Evolutionary conservation across 108 stramenopile species (phyloP).

Genomic region (Fistulifera pelliculosa): DNA sequence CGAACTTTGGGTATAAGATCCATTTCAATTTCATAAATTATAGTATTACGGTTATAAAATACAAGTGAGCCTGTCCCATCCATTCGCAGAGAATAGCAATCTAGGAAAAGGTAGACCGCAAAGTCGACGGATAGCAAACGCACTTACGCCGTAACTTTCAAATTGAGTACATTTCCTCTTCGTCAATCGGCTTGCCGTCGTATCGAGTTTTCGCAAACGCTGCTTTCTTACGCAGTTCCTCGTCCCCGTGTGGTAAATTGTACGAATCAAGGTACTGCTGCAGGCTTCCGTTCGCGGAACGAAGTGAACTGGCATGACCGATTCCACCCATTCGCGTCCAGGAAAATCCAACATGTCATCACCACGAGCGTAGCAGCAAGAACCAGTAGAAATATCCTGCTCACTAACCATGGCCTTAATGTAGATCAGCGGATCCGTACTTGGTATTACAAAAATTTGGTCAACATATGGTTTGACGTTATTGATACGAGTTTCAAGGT

Average conservation of each 20-base stretch:
- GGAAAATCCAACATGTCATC: slow-evolving; percentile 59
- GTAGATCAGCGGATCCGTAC: slow-evolving; percentile 41
- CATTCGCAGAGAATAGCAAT: too few species aligned
- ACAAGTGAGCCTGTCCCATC: too few species aligned
- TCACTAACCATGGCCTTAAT: slow-evolving; percentile 37
- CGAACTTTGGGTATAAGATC: slow-evolving; percentile 4
- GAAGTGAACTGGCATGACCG: slow-evolving; percentile 55
- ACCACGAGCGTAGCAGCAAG: slow-evolving; percentile 53
- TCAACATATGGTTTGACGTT: slow-evolving; percentile 51
- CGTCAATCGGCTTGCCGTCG: slow-evolving; percentile 55
- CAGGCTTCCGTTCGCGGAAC: slow-evolving; percentile 51
- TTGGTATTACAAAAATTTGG: slow-evolving; percentile 50
- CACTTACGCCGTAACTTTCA: slow-evolving; percentile 4
- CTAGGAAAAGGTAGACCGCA: too few species aligned
- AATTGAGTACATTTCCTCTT: slow-evolving; percentile 19
- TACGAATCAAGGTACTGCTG: slow-evolving; percentile 41
- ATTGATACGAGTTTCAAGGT: slow-evolving; percentile 43
- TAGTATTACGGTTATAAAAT: too few species aligned
- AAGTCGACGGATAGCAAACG: too few species aligned
- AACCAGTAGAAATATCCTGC: slow-evolving; percentile 43
- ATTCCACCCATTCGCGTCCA: slow-evolving; percentile 43
- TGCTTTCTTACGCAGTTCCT: slow-evolving; percentile 32
- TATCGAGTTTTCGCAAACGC: slow-evolving; percentile 56
- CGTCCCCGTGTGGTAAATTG: slow-evolving; percentile 45
- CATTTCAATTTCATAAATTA: too few species aligned